A percentile compares a stretch with the other conserved stretches of the same genome.
Evolutionary conservation across 805 yeast species (phyloP).

Genomic region (Candida ovalis): DNA sequence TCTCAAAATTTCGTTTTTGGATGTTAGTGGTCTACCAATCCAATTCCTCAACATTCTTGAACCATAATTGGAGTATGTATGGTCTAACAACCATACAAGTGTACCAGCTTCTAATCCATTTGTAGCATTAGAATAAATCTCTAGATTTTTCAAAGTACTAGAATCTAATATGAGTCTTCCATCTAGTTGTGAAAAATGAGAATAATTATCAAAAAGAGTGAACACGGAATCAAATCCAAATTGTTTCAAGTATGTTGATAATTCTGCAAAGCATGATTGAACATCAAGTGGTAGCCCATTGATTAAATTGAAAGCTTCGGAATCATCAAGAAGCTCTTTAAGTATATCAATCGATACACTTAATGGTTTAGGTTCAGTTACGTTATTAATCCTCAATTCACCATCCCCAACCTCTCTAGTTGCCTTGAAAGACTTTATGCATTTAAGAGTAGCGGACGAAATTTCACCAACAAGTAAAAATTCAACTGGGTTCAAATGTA

Average conservation of each 20-base stretch:
- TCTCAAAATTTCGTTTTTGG: conserved; percentile 48
- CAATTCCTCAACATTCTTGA: conserved; percentile 62
- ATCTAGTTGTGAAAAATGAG: conserved; percentile 43
- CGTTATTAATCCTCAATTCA: conserved; percentile 10
- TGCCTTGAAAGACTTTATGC: conserved; percentile 17
- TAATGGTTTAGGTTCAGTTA: not conserved
- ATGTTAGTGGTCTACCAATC: conserved; percentile 69
- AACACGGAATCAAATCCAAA: conserved; percentile 61
- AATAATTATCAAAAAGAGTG: conserved; percentile 45
- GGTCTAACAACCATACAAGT: conserved; percentile 74
- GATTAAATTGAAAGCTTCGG: conserved; percentile 13
- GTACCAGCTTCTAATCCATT: conserved; percentile 60
- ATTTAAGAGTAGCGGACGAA: conserved; percentile 32
- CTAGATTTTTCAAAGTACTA: conserved; percentile 66
- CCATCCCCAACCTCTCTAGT: not conserved
- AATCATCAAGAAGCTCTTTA: conserved; percentile 6
- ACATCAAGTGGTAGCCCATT: conserved; percentile 9
- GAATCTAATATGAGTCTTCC: conserved; percentile 58
- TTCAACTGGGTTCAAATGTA: conserved; percentile 77
- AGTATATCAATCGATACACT: conserved; percentile 10
- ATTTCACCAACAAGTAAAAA: conserved; percentile 45
- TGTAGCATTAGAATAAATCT: conserved; percentile 66
- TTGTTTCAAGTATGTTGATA: conserved; percentile 54
- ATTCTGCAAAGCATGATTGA: conserved; percentile 35
- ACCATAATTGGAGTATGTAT: conserved; percentile 78